phyloP scores from a whole-genome alignment of 257 asterid genomes.

The Verbascum thapsus region DNA sequence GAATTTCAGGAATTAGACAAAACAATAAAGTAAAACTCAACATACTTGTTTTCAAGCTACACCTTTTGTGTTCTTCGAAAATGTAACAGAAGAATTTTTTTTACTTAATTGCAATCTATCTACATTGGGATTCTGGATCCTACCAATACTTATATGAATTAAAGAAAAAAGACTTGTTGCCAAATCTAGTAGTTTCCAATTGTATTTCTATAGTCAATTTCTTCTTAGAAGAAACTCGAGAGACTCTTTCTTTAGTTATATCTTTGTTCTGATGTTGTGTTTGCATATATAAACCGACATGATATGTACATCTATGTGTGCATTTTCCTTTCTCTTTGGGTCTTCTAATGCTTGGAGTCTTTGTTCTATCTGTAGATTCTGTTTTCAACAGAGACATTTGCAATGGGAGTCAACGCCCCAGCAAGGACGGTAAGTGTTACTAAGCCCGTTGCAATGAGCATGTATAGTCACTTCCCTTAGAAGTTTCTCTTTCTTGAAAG shows the following conservation, averaged over 20 bases:
- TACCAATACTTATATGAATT: not conserved
- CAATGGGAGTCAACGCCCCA: constrained; percentile 99
- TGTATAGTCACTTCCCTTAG: constrained; percentile 22
- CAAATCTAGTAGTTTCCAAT: constrained; percentile 3
- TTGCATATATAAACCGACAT: not conserved
- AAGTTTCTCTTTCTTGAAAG: constrained; percentile 10
- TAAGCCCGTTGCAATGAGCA: constrained; percentile 18
- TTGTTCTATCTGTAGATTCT: constrained; percentile 56
- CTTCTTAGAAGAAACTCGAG: too few relatives aligned
- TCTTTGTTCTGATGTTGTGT: constrained; percentile 8
- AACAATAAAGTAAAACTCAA: not conserved
- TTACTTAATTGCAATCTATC: not conserved
- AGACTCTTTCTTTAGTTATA: too few relatives aligned
- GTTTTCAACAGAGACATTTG: constrained; percentile 98
- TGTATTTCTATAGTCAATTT: not conserved
- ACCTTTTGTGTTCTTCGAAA: not conserved
- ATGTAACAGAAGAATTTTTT: not conserved
- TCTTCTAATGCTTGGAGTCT: constrained; percentile 32
- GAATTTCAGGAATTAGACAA: not conserved
- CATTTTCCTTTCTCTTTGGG: constrained; percentile 20
- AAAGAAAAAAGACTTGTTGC: not conserved
- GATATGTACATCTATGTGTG: constrained; percentile 21
- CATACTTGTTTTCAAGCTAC: not conserved
- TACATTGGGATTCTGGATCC: constrained; percentile 8
- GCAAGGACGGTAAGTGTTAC: constrained; percentile 84